Conservation (phyloP, 352 stramenopile genomes). For the Globisporangium carolinianum region DNA sequence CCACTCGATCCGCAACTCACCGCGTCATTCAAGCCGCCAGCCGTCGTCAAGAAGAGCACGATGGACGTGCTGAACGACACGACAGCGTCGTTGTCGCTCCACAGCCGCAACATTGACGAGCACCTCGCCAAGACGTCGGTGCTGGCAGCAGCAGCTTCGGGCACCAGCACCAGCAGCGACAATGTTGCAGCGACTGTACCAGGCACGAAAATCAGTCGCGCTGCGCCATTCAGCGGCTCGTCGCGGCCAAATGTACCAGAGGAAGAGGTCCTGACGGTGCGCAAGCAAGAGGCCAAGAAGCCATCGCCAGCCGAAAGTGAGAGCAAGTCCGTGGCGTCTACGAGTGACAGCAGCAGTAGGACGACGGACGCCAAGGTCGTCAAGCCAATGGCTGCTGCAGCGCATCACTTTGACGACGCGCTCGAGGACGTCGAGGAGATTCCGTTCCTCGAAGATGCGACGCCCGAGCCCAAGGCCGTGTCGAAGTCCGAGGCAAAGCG, state of each 20-base stretch:
- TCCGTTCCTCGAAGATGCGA: conserved; percentile 57
- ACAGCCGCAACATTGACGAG: conserved; percentile 16
- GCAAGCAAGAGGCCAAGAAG: conserved; percentile 45
- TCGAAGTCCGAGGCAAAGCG: conserved; percentile 14
- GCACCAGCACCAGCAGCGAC: background rate
- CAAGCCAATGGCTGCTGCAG: conserved; percentile 8
- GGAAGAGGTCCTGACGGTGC: conserved; percentile 64
- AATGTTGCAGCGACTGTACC: background rate
- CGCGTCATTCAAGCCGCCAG: conserved; percentile 9
- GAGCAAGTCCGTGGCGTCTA: background rate
- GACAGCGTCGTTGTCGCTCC: conserved; percentile 27
- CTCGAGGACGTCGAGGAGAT: conserved; percentile 81
- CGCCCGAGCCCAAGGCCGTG: conserved; percentile 29
- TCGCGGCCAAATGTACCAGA: conserved; percentile 46
- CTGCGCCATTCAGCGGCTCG: conserved; percentile 49
- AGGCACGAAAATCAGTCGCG: conserved; percentile 29
- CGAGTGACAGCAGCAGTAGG: background rate
- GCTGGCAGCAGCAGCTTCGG: background rate
- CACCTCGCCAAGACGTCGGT: conserved; percentile 3
- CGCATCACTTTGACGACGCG: conserved; percentile 40
- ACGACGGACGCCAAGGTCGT: conserved; percentile 8
- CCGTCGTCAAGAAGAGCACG: conserved; percentile 47
- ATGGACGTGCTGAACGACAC: conserved; percentile 71
- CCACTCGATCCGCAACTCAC: background rate
- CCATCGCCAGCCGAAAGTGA: conserved; percentile 16